phyloP scores from a whole-genome alignment of 192 early-diverging fungal genomes.

The Rhizophlyctis rosea region DNA sequence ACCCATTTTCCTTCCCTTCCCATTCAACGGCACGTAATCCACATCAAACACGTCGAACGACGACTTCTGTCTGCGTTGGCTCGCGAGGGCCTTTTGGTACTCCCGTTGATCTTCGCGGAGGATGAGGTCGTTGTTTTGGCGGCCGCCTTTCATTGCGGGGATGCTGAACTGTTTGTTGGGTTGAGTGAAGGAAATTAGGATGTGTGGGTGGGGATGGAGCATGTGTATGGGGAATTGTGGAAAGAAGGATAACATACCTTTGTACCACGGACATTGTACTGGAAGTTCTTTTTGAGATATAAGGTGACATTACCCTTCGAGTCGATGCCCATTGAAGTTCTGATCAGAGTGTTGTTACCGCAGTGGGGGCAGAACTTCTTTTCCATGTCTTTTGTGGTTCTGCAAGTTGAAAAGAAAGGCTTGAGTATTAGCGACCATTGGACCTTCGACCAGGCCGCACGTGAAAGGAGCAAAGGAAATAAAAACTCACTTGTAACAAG shows the following conservation, averaged over 20 bases:
- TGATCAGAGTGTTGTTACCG: slow-evolving; percentile 82
- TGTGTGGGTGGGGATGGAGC: slow-evolving; percentile 35
- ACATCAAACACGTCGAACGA: neutral
- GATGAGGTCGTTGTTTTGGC: slow-evolving; percentile 64
- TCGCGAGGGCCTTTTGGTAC: slow-evolving; percentile 53
- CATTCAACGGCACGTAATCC: slow-evolving; percentile 17
- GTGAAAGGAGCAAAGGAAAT: slow-evolving; percentile 8
- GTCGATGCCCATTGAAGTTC: slow-evolving; percentile 78
- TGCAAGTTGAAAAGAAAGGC: no score
- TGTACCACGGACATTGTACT: slow-evolving; percentile 85
- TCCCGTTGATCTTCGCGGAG: slow-evolving; percentile 91
- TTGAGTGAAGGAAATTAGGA: slow-evolving; percentile 74
- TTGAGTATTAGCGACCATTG: no score
- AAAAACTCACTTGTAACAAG: slow-evolving; percentile 73
- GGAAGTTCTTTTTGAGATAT: slow-evolving; percentile 87
- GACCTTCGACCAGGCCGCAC: no score
- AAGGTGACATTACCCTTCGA: slow-evolving; percentile 73
- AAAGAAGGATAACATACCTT: slow-evolving; percentile 43
- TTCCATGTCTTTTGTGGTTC: slow-evolving; percentile 78
- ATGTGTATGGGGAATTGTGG: neutral
- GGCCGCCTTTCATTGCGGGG: slow-evolving; percentile 78
- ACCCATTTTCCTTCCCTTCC: neutral
- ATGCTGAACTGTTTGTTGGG: slow-evolving; percentile 69
- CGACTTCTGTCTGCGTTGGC: neutral
- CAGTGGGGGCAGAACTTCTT: slow-evolving; percentile 92